These are phyloP conservation scores for Fusarium sp. DNA, from an alignment of 2,329 filamentous ascomycete species.

Conservation along the genomic window DNA sequence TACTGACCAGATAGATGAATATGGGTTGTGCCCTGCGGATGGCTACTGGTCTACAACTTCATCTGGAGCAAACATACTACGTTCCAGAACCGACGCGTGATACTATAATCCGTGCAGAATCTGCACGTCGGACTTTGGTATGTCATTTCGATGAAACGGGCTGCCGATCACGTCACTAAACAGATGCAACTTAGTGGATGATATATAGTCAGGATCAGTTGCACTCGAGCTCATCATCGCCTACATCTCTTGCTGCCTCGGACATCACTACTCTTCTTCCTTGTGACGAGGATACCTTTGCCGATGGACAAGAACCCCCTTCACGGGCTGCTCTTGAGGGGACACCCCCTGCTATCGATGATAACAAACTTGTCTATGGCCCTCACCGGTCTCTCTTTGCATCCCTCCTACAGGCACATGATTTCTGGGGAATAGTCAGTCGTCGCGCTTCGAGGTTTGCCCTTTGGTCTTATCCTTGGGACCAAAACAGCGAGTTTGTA, in stretches of 20 bases:
- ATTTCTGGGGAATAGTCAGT: slow-evolving; percentile 63
- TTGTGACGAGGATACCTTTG: slow-evolving; percentile 62
- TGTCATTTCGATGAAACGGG: slow-evolving; percentile 32
- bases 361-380: slow-evolving; percentile 55
- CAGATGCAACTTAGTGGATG: slow-evolving; percentile 59
- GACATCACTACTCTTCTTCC: slow-evolving; percentile 66
- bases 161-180: slow-evolving; percentile 6
- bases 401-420: slow-evolving; percentile 63
- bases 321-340: slow-evolving; percentile 63
- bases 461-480: slow-evolving; percentile 56
- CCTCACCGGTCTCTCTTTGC: slow-evolving; percentile 62
- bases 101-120: slow-evolving; percentile 60
- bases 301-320: slow-evolving; percentile 56
- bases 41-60: slow-evolving; percentile 63
- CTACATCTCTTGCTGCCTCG: slow-evolving; percentile 59
- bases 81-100: slow-evolving; percentile 54
- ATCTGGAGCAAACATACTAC: slow-evolving; percentile 64
- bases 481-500: slow-evolving; percentile 58
- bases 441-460: slow-evolving; percentile 58
- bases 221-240: slow-evolving; percentile 61
- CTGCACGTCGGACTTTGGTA: slow-evolving; percentile 65
- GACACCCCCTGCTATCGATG: slow-evolving; percentile 59
- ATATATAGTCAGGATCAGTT: slow-evolving; percentile 67
- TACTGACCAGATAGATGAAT: slow-evolving; percentile 55
- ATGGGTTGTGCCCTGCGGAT: slow-evolving; percentile 65